Conservation (phyloP, 208 protist species). For the Crithidia acanthocephali region DNA sequence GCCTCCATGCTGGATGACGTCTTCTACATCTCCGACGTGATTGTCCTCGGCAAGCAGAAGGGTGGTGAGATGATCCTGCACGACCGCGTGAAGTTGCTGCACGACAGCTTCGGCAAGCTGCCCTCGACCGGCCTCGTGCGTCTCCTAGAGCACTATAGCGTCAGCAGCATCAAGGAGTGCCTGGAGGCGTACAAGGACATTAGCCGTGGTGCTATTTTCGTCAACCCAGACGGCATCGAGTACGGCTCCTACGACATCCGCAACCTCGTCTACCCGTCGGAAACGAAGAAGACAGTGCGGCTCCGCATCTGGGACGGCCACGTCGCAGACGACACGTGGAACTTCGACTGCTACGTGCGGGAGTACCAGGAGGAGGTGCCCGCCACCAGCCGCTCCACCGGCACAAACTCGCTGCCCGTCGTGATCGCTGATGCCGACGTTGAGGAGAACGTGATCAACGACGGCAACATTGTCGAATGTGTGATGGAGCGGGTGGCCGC, state of each 20-base stretch:
- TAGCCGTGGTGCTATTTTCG: conserved; percentile 71
- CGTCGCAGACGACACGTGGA: conserved; percentile 48
- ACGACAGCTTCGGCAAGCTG: conserved; percentile 56
- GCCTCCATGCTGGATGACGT: conserved; percentile 60
- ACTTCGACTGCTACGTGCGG: conserved; percentile 69
- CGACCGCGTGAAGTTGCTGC: conserved; percentile 67
- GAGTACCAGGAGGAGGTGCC: conserved; percentile 57
- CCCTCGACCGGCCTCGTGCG: conserved; percentile 40
- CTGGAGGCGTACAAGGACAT: conserved; percentile 47
- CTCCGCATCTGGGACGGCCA: conserved; percentile 72
- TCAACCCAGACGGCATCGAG: conserved; percentile 81
- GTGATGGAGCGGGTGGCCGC: conserved; percentile 38
- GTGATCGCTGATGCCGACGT: conserved; percentile 68
- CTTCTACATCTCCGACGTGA: conserved; percentile 87
- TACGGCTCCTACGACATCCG: conserved; percentile 72
- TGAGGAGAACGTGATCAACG: conserved; percentile 66
- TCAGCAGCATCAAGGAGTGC: conserved; percentile 63
- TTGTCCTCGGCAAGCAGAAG: conserved; percentile 54
- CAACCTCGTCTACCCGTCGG: conserved; percentile 75
- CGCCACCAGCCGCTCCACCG: conserved; percentile 37
- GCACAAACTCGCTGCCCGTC: conserved; percentile 36
- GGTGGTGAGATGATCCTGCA: conserved; percentile 62
- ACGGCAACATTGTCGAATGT: conserved; percentile 89
- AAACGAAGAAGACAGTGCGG: conserved; percentile 67
- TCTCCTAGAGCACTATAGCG: conserved; percentile 71